Base-by-base conservation (phyloP, 2,329 filamentous ascomycete genomes). In the Aureobasidium sp. region DNA sequence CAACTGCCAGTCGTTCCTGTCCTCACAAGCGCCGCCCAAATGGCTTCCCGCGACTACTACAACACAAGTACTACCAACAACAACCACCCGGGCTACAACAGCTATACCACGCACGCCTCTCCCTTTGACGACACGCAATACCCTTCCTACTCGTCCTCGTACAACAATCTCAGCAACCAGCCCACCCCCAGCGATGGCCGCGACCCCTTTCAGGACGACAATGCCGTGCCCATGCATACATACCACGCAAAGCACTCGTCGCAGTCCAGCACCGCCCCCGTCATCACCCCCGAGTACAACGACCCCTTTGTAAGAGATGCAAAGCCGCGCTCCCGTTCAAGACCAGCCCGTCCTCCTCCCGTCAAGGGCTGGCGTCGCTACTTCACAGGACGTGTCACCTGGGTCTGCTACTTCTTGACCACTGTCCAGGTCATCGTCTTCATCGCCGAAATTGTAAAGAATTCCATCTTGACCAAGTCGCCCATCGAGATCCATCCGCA, bases 401-500 rank as follows among this genome's bases (percentile, higher is more conserved):
- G 89, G 82, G 85, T 96, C 7, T 89, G 91, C 37, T 97, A 93
- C 73, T 75, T 87, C 47, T 83, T 97, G 66, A 90, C 91, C 2
- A 61, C 86, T 34, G 82, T 88, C 14, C 92, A 97, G 73, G 77
- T 94, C 22, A 84, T 81, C 17, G 91, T 97, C 31, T 99, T 99
- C 71, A 89, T 97, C 66, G 91, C 82, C 58, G 91, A 97, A 77
- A 79, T 99, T 65, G 87, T 89, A 52, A 90, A 87, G 71, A 95
- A 92, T 75, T 89, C 82, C 58, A 81, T 88, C 67, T 77, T 92
- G 34, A 97, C 93, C 0, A 89, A 89, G 60, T 87, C 88, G 0
- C 84, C 88, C 22, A 90, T 91, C 70, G 83, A 86, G 76, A 92
- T 86, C 58, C 84, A 93, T 62, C 94, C 94, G 1, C 82, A 82